Percentiles rank a stretch among this genome's conserved stretches.
phyloP scores from a whole-genome alignment of 441 rosid genomes.

The Omphalea diandra region DNA sequence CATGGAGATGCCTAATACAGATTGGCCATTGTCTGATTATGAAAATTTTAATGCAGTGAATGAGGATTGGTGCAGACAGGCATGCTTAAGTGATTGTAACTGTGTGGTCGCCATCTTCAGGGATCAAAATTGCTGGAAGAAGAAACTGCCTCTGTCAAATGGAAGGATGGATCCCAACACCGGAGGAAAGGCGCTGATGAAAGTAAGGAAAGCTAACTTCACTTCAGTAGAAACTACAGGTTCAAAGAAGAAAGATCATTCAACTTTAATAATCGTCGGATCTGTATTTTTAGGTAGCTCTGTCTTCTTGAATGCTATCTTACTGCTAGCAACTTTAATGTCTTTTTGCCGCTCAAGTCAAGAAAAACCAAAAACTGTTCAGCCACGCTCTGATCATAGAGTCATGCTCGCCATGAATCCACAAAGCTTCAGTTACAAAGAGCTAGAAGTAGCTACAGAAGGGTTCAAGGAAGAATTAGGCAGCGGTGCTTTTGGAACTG shows the following conservation, averaged over 20 bases:
- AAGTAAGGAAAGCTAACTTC: slow-evolving; percentile 18
- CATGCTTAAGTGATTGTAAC: slow-evolving; percentile 46
- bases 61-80: slow-evolving; percentile 32
- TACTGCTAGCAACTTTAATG: background rate
- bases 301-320: background rate
- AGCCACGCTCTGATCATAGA: background rate
- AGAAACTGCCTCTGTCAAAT: slow-evolving; percentile 35
- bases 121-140: slow-evolving; percentile 39
- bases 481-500: slow-evolving; percentile 38
- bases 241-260: slow-evolving; percentile 6
- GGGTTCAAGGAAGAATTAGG: slow-evolving; percentile 45
- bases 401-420: slow-evolving; percentile 11
- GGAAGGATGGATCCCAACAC: slow-evolving; percentile 12
- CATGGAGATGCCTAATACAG: background rate
- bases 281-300: slow-evolving; percentile 17
- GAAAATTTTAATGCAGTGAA: slow-evolving; percentile 7
- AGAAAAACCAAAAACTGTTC: background rate
- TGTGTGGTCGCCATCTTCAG: slow-evolving; percentile 42
- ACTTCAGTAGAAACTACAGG: background rate
- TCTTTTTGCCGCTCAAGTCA: background rate
- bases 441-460: slow-evolving; percentile 35
- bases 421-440: slow-evolving; percentile 32
- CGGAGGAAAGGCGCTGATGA: slow-evolving; percentile 25
- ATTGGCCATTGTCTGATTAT: slow-evolving; percentile 43
- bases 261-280: slow-evolving; percentile 9